These are phyloP conservation scores for Trichoderma guizhouense DNA, from an alignment of 2,329 filamentous ascomycete genomes.

Conservation along the genomic window DNA sequence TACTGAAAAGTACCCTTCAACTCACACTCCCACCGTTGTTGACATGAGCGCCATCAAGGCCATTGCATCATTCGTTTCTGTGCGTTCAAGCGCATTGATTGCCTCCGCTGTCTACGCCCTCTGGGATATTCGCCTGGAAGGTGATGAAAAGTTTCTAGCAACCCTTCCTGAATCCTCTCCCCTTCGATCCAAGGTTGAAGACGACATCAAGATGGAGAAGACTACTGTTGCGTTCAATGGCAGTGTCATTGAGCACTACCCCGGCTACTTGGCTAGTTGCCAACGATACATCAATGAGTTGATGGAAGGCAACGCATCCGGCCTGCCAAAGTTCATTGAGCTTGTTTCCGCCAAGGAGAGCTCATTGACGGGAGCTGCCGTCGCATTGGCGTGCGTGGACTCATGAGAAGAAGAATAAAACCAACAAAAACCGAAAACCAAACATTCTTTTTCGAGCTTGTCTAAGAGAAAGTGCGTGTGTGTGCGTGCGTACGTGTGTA, in stretches of 20 bases:
- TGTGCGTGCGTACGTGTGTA: neutral
- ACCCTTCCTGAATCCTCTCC: constrained; percentile 31
- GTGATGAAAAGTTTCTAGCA: constrained; percentile 37
- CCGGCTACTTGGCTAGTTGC: constrained; percentile 59
- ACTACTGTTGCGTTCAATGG: constrained; percentile 75
- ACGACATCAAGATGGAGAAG: constrained; percentile 44
- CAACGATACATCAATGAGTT: constrained; percentile 63
- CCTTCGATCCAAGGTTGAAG: constrained; percentile 46
- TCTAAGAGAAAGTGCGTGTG: neutral
- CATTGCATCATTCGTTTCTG: constrained; percentile 53
- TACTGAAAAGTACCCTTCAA: constrained; percentile 47
- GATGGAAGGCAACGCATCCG: constrained; percentile 37
- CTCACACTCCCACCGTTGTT: constrained; percentile 36
- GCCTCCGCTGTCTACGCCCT: constrained; percentile 58
- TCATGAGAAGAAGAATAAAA: constrained; percentile 16
- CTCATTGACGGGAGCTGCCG: constrained; percentile 70
- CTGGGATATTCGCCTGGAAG: constrained; percentile 54
- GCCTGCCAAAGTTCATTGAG: constrained; percentile 46
- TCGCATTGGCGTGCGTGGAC: constrained; percentile 55
- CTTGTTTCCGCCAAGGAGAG: constrained; percentile 70
- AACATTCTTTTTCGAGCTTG: neutral
- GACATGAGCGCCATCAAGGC: constrained; percentile 53
- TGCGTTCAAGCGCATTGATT: constrained; percentile 57
- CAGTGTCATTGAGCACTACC: constrained; percentile 76
- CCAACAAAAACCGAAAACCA: neutral